phyloP scores from a whole-genome alignment of 306 rosid genomes.

The Medicago lupulina region DNA sequence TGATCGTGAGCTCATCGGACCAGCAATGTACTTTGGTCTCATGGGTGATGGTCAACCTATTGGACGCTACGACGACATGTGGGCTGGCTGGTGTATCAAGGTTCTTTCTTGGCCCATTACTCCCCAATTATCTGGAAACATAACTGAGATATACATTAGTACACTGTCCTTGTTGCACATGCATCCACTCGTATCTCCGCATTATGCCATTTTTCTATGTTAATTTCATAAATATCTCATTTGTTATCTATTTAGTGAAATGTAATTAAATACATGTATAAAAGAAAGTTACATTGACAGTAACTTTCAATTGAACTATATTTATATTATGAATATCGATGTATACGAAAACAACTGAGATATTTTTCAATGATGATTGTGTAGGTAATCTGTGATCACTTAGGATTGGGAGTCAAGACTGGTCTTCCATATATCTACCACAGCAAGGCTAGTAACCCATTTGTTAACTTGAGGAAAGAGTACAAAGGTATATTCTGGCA shows the following conservation, averaged over 20 bases:
- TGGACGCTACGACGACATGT: constrained; percentile 94
- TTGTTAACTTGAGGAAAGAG: constrained; percentile 53
- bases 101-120: constrained; percentile 39
- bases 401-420: constrained; percentile 88
- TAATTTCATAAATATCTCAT: too few species aligned
- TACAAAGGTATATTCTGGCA: constrained; percentile 62
- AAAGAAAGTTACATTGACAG: too few species aligned
- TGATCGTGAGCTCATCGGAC: constrained; percentile 84
- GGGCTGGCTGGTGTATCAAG: constrained; percentile 98
- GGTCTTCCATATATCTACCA: constrained; percentile 80
- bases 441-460: constrained; percentile 57
- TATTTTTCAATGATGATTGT: constrained; percentile 19
- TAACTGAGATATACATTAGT: neutral
- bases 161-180: too few species aligned
- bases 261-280: too few species aligned
- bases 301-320: neutral
- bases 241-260: too few species aligned
- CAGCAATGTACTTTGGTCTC: constrained; percentile 97
- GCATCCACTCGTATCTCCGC: too few species aligned
- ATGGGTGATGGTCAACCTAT: constrained; percentile 98
- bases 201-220: too few species aligned
- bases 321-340: neutral
- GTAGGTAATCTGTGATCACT: constrained; percentile 83
- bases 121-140: constrained; percentile 19
- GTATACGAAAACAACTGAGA: constrained; percentile 9